Conservation (phyloP, 23 red algal genomes). For the Gracilaria domingensis region DNA sequence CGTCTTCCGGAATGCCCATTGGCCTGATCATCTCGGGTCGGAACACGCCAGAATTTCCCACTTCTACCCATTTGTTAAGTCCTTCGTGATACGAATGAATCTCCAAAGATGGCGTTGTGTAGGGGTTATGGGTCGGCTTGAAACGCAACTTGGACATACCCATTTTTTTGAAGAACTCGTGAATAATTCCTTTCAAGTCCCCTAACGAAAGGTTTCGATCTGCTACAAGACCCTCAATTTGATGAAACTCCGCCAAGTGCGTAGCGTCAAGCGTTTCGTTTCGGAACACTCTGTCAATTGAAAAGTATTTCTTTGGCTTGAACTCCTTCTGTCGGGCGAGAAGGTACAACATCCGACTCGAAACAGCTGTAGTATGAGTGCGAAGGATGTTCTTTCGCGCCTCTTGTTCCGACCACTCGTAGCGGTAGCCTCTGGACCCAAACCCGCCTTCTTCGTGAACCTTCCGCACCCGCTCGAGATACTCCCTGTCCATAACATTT, state of each 20-base stretch:
- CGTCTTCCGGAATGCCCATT: constrained; percentile 92
- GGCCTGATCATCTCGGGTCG: constrained; percentile 98
- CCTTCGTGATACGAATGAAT: constrained; percentile 91
- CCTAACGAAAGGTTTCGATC: constrained; percentile 87
- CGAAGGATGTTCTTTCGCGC: constrained; percentile 90
- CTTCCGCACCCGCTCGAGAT: constrained; percentile 78
- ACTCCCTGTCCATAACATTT: constrained; percentile 73
- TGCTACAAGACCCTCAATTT: constrained; percentile 96
- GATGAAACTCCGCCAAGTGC: constrained; percentile 98
- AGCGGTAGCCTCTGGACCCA: constrained; percentile 95
- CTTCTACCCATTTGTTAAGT: constrained; percentile 95
- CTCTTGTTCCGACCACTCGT: constrained; percentile 88
- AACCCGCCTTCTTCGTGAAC: constrained; percentile 85
- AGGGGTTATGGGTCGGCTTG: constrained; percentile 98
- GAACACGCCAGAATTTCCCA: constrained; percentile 97
- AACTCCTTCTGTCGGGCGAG: constrained; percentile 71
- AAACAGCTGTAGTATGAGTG: constrained; percentile 98
- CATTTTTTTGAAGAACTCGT: constrained; percentile 94
- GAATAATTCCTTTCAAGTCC: constrained; percentile 93
- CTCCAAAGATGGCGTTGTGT: constrained; percentile 96
- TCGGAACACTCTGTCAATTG: constrained; percentile 97
- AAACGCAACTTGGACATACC: constrained; percentile 94
- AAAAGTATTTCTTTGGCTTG: constrained; percentile 91
- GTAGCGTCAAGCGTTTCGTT: constrained; percentile 99
- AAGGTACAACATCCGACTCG: constrained; percentile 89